phyloP scores from a whole-genome alignment of 805 yeast species.

The Sungouiozyma ichnusensis region DNA sequence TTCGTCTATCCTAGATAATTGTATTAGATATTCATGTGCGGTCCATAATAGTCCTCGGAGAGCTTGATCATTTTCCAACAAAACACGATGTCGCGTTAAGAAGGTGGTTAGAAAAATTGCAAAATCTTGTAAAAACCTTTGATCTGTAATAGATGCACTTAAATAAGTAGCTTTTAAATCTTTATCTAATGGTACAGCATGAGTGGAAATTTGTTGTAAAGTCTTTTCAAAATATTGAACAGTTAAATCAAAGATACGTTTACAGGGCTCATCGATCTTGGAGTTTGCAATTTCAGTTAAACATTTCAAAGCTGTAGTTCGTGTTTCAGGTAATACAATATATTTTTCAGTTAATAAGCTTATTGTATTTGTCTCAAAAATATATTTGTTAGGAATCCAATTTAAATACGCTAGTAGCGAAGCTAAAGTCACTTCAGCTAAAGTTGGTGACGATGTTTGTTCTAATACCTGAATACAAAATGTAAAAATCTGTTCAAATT shows the following conservation, averaged over 20 bases:
- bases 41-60: slow-evolving; percentile 47
- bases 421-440: slow-evolving; percentile 69
- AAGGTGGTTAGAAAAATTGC: slow-evolving; percentile 87
- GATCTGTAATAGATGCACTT: slow-evolving; percentile 66
- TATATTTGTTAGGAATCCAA: slow-evolving; percentile 84
- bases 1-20: slow-evolving; percentile 79
- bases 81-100: slow-evolving; percentile 55
- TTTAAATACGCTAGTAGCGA: slow-evolving; percentile 72
- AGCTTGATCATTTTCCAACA: slow-evolving; percentile 45
- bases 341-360: slow-evolving; percentile 61
- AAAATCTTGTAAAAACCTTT: slow-evolving; percentile 84
- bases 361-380: slow-evolving; percentile 75
- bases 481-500: slow-evolving; percentile 82
- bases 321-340: slow-evolving; percentile 60
- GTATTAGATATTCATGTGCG: slow-evolving; percentile 69
- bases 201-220: slow-evolving; percentile 49
- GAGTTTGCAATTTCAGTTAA: slow-evolving; percentile 77
- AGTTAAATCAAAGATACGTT: slow-evolving; percentile 34
- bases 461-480: slow-evolving; percentile 85
- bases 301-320: slow-evolving; percentile 78
- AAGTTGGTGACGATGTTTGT: slow-evolving; percentile 63
- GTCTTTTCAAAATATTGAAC: slow-evolving; percentile 56
- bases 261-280: slow-evolving; percentile 39
- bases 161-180: slow-evolving; percentile 62
- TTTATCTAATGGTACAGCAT: slow-evolving; percentile 56